These are phyloP conservation scores for Tricholoma matsutake DNA, from an alignment of 768 basidiomycete genomes.

Conservation along the genomic window DNA sequence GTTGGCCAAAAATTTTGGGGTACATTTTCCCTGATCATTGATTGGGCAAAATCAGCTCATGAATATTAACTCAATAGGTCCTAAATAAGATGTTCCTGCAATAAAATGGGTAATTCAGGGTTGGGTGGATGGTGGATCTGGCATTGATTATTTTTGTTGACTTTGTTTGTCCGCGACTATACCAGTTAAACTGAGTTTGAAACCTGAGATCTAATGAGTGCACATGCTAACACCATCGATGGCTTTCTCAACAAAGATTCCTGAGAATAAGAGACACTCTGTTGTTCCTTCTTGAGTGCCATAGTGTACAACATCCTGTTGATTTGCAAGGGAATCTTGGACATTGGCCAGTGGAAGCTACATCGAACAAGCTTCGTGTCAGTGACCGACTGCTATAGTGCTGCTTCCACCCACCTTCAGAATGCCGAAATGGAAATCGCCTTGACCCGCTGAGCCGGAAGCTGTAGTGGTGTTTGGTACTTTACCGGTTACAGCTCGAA, in stretches of 20 bases:
- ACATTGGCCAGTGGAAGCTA: slow-evolving; percentile 55
- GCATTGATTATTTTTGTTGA: no score
- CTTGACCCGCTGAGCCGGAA: slow-evolving; percentile 43
- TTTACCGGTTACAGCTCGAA: slow-evolving; percentile 41
- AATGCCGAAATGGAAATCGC: slow-evolving; percentile 61
- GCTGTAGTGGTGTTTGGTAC: slow-evolving; percentile 39
- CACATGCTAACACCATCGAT: slow-evolving; percentile 37
- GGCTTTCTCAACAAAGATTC: slow-evolving; percentile 51
- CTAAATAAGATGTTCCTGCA: no score
- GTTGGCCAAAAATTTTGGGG: no score
- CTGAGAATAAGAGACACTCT: slow-evolving; percentile 56
- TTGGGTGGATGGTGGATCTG: no score
- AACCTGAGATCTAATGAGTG: background rate
- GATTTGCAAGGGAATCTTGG: slow-evolving; percentile 40
- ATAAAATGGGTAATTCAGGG: no score
- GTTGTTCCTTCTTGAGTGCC: slow-evolving; percentile 57
- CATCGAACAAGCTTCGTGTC: background rate
- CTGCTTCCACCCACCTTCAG: slow-evolving; percentile 44
- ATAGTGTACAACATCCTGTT: slow-evolving; percentile 54
- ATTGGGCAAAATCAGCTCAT: no score
- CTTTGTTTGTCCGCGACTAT: no score
- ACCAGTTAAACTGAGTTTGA: no score
- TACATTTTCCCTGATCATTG: no score
- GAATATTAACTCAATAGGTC: no score
- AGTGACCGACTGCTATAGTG: background rate